A percentile compares a stretch with the other conserved stretches of the same genome.
These are phyloP conservation scores for Mortierella claussenii DNA, from an alignment of 192 early-diverging fungal species.

Conservation along the genomic window DNA sequence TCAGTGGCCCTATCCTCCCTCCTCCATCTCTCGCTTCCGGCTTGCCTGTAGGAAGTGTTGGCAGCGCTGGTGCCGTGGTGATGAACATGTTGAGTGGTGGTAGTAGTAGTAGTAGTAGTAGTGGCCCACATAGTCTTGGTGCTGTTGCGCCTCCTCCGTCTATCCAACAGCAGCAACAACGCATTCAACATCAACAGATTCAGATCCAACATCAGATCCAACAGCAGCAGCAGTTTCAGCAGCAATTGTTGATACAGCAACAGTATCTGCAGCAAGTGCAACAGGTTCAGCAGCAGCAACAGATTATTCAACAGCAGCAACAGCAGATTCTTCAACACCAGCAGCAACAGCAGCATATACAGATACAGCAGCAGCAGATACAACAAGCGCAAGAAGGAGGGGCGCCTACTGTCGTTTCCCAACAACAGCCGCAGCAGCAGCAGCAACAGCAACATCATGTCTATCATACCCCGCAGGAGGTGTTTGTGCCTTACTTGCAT, in stretches of 20 bases:
- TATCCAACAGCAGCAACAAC: constrained; percentile 3
- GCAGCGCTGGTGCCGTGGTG: constrained; percentile 4
- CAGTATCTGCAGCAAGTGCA: background rate
- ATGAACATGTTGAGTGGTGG: background rate
- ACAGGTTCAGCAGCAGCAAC: constrained; percentile 3
- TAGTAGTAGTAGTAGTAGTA: background rate
- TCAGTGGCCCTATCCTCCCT: constrained; percentile 23
- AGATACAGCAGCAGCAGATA: background rate
- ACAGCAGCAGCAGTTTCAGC: background rate
- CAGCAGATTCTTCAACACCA: background rate
- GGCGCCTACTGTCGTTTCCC: too few relatives aligned
- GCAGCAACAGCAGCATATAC: constrained; percentile 3
- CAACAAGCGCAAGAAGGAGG: constrained; percentile 7
- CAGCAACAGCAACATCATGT: background rate
- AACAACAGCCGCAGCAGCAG: background rate
- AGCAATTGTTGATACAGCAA: background rate
- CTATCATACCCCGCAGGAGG: constrained; percentile 23
- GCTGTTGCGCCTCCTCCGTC: too few relatives aligned
- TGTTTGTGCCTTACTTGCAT: constrained; percentile 40
- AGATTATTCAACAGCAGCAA: background rate
- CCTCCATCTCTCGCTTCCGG: constrained; percentile 20
- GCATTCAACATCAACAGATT: background rate
- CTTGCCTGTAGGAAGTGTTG: background rate
- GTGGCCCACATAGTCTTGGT: background rate
- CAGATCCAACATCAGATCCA: constrained; percentile 7